Conservation (phyloP, 768 basidiomycete species). For the Hygrocybe coccinea region DNA sequence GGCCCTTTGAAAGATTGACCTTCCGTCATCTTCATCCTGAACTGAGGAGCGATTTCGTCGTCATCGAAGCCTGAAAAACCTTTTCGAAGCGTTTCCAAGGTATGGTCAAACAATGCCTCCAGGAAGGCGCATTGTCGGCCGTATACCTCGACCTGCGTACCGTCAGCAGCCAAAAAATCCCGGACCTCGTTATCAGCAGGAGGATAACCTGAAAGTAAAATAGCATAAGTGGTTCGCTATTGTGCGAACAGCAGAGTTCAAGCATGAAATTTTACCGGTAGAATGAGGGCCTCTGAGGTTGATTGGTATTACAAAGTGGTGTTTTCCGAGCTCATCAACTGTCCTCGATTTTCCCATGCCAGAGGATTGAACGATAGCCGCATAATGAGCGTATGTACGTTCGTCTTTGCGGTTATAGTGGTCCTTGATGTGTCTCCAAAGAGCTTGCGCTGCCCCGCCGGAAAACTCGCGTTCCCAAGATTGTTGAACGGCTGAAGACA, state of each 20-base stretch:
- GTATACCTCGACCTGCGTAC: not conserved
- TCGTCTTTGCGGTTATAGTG: not conserved
- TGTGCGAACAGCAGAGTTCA: not conserved
- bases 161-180: not conserved
- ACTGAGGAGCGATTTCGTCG: not conserved
- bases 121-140: not conserved
- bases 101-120: not conserved
- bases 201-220: not conserved
- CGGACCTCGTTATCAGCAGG: conserved; percentile 2
- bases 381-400: not conserved
- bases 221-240: not conserved
- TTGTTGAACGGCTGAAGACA: not conserved
- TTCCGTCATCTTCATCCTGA: not conserved
- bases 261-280: not conserved
- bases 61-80: not conserved
- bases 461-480: conserved; percentile 1
- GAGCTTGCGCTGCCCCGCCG: not conserved
- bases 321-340: conserved; percentile 4
- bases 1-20: not conserved
- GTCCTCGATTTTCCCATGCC: conserved; percentile 8
- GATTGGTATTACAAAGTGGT: conserved; percentile 3
- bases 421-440: not conserved
- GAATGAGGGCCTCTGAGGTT: not conserved
- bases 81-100: not conserved
- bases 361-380: conserved; percentile 7